Evolutionary conservation across 345 rosid genomes (phyloP).

Genomic region (Arabidopsis suecica): DNA sequence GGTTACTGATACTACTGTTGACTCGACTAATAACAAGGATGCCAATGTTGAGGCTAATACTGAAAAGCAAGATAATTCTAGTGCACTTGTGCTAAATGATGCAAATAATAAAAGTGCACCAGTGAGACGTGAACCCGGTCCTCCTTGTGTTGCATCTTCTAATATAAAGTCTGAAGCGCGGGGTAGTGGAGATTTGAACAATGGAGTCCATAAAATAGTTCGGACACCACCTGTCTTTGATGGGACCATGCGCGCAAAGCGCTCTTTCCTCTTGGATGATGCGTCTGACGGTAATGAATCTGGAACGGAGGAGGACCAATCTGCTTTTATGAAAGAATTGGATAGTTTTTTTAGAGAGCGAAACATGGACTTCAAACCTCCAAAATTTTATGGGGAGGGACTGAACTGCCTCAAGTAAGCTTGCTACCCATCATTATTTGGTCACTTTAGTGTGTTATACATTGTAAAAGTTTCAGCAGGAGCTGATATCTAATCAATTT

Average conservation of each 20-base stretch:
- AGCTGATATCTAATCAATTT: constrained; percentile 33
- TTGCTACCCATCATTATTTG: constrained; percentile 22
- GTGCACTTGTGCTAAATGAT: constrained; percentile 40
- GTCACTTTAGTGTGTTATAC: constrained; percentile 12
- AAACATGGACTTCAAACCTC: constrained; percentile 80
- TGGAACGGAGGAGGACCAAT: constrained; percentile 77
- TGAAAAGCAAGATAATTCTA: constrained; percentile 40
- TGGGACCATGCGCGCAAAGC: constrained; percentile 49
- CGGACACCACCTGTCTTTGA: constrained; percentile 38
- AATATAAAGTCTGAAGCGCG: constrained; percentile 46
- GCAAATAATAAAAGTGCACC: constrained; percentile 38
- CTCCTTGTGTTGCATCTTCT: constrained; percentile 48
- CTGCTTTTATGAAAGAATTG: constrained; percentile 81
- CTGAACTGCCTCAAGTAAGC: constrained; percentile 87
- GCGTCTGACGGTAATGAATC: constrained; percentile 59
- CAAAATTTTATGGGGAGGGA: constrained; percentile 88
- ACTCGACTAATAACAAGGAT: constrained; percentile 30
- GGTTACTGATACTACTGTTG: constrained; percentile 30
- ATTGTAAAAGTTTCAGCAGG: constrained; percentile 16
- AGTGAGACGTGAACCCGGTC: constrained; percentile 35
- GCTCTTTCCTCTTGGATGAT: constrained; percentile 56
- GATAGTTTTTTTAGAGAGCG: constrained; percentile 63
- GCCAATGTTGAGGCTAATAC: constrained; percentile 42
- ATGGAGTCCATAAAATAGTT: constrained; percentile 44
- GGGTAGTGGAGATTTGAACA: constrained; percentile 43